Percentiles rank a stretch among this genome's conserved stretches.
Evolutionary conservation across 805 yeast genomes (phyloP).

Genomic region (Pichia nakasei): DNA sequence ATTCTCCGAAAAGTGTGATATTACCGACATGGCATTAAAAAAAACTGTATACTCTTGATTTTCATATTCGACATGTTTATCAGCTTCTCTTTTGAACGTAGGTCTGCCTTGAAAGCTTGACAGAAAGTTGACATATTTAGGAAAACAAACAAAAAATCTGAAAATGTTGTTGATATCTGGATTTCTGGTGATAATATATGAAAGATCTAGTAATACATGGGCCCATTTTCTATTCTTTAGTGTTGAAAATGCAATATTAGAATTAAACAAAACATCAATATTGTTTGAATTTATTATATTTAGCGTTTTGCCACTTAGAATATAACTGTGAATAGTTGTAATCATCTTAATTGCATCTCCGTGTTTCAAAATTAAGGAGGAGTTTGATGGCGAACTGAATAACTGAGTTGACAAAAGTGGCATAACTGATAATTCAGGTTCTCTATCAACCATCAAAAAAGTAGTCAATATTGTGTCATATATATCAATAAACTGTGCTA

Average conservation of each 20-base stretch:
- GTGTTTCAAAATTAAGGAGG: conserved; percentile 51
- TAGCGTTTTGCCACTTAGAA: conserved; percentile 41
- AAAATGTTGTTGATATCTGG: conserved; percentile 35
- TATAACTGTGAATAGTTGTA: conserved; percentile 53
- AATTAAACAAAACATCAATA: conserved; percentile 12
- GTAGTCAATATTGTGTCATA: conserved; percentile 69
- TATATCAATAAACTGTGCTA: conserved; percentile 74
- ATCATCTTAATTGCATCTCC: conserved; percentile 58
- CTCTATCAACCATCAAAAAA: conserved; percentile 69
- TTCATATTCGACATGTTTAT: conserved; percentile 85
- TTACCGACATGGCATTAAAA: conserved; percentile 59
- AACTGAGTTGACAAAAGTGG: conserved; percentile 73
- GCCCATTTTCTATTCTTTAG: conserved; percentile 68
- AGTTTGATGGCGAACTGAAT: conserved; percentile 81
- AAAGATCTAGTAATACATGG: conserved; percentile 70
- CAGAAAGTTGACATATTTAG: conserved; percentile 50
- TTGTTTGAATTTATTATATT: not conserved
- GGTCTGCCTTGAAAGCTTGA: conserved; percentile 72
- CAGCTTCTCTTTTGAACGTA: conserved; percentile 62
- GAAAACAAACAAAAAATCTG: conserved; percentile 28
- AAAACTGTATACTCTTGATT: conserved; percentile 70
- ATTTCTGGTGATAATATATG: conserved; percentile 67
- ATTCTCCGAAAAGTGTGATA: conserved; percentile 52
- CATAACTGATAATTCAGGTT: conserved; percentile 75
- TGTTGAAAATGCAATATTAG: conserved; percentile 29